Conservation (phyloP, 1,139 yeast species). For the Taiozyma sp. region DNA sequence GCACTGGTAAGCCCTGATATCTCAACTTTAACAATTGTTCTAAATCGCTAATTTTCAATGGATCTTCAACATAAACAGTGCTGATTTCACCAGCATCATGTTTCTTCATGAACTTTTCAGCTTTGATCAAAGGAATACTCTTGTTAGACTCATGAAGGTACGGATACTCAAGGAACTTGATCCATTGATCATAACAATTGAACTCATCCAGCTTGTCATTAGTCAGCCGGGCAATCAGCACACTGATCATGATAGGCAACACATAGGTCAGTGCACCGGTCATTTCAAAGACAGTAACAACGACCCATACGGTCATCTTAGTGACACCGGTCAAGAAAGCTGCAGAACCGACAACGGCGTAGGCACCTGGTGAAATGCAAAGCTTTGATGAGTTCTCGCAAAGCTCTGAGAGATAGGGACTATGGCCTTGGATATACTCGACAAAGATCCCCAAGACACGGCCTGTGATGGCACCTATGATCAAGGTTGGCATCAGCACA, state of each 20-base stretch:
- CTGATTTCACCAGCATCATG: slow-evolving; percentile 7
- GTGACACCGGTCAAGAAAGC: slow-evolving; percentile 86
- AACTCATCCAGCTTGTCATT: slow-evolving; percentile 34
- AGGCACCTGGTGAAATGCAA: slow-evolving; percentile 79
- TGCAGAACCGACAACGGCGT: slow-evolving; percentile 87
- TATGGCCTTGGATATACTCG: slow-evolving; percentile 39
- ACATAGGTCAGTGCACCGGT: slow-evolving; percentile 82
- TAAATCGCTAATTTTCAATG: slow-evolving; percentile 10
- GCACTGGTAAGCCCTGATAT: slow-evolving; percentile 37
- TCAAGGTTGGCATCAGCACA: slow-evolving; percentile 64
- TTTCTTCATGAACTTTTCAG: slow-evolving; percentile 13
- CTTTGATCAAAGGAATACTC: slow-evolving; percentile 17
- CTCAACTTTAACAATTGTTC: slow-evolving; percentile 6
- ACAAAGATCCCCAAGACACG: slow-evolving; percentile 60
- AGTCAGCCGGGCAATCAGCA: slow-evolving; percentile 41
- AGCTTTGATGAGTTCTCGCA: slow-evolving; percentile 17
- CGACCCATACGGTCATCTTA: slow-evolving; percentile 78
- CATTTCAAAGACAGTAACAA: slow-evolving; percentile 80
- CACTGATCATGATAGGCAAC: slow-evolving; percentile 71
- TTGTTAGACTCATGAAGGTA: slow-evolving; percentile 18
- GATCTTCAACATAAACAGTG: slow-evolving; percentile 16
- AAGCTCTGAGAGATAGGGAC: slow-evolving; percentile 28
- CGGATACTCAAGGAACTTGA: slow-evolving; percentile 30
- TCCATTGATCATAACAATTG: slow-evolving; percentile 39
- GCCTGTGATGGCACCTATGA: slow-evolving; percentile 67